Percentiles rank a stretch among this genome's conserved stretches.
These are phyloP conservation scores for Wallacemonas sp. DNA, from an alignment of 208 protist genomes.

Conservation along the genomic window DNA sequence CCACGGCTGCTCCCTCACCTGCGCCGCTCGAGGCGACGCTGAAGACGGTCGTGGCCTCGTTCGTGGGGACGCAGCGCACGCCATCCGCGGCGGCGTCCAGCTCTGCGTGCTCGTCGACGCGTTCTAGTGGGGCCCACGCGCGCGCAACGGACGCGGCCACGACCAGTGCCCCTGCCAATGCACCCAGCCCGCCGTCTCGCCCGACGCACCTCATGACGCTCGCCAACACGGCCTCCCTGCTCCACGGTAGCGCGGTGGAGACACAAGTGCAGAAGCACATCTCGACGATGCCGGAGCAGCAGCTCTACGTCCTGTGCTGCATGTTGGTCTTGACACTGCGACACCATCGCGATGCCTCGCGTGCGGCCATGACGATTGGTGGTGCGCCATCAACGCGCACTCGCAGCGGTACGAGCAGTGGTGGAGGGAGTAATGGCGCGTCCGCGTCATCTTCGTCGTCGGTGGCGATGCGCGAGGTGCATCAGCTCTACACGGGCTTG, in stretches of 20 bases:
- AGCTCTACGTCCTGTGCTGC: slow-evolving; percentile 76
- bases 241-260: slow-evolving; percentile 44
- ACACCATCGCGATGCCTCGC: slow-evolving; percentile 45
- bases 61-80: not conserved
- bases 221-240: slow-evolving; percentile 49
- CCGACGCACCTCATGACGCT: slow-evolving; percentile 37
- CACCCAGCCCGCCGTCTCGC: not conserved
- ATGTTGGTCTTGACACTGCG: slow-evolving; percentile 60
- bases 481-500: slow-evolving; percentile 65
- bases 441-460: slow-evolving; percentile 24
- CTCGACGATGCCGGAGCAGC: slow-evolving; percentile 71
- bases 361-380: slow-evolving; percentile 21
- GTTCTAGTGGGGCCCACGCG: slow-evolving; percentile 17
- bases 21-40: not conserved
- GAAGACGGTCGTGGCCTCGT: slow-evolving; percentile 29
- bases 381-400: slow-evolving; percentile 4
- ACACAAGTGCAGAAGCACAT: slow-evolving; percentile 62
- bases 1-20: not conserved
- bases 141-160: not conserved
- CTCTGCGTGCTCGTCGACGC: slow-evolving; percentile 16
- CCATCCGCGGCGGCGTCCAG: not conserved
- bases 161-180: not conserved
- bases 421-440: not conserved
- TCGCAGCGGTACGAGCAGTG: too few species aligned
- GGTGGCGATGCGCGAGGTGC: slow-evolving; percentile 59